Conservation (phyloP, 139 green algal genomes). For the Auxenochlorella pyrenoidosa region DNA sequence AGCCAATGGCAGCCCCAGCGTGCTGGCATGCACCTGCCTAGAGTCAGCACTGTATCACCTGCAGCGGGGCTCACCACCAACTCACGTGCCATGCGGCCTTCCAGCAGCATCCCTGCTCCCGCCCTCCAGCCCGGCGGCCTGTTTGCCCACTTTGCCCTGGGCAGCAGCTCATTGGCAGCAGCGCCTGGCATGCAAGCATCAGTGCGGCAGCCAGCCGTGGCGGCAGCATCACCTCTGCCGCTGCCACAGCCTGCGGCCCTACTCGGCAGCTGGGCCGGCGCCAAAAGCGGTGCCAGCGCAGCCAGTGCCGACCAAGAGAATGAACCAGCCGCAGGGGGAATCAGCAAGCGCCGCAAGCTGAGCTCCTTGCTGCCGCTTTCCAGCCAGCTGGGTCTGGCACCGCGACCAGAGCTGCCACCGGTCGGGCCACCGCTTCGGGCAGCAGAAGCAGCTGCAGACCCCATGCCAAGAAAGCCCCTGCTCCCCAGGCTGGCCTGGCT, state of each 20-base stretch:
- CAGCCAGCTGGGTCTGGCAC: background rate
- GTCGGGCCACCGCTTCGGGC: background rate
- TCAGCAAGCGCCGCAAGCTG: slow-evolving; percentile 1
- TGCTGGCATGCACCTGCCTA: background rate
- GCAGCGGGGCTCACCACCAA: background rate
- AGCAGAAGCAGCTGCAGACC: background rate
- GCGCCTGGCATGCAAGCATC: background rate
- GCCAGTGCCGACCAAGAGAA: background rate
- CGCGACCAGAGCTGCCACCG: background rate
- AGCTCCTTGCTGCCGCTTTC: background rate
- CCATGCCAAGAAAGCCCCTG: background rate
- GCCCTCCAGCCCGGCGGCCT: background rate
- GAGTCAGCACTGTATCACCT: background rate
- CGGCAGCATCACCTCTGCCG: background rate
- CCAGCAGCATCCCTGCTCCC: background rate
- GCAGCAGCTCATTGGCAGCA: background rate
- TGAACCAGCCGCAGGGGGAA: background rate
- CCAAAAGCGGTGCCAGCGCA: background rate
- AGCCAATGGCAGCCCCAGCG: background rate
- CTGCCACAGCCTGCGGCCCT: background rate
- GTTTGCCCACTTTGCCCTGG: slow-evolving; percentile 22
- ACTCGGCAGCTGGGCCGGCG: background rate
- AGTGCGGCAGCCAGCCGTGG: background rate
- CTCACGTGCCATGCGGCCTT: background rate
- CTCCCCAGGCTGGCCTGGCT: slow-evolving; percentile 24